Base-by-base conservation (phyloP, 106 monocot genomes). In the Cymbidium sinense region DNA sequence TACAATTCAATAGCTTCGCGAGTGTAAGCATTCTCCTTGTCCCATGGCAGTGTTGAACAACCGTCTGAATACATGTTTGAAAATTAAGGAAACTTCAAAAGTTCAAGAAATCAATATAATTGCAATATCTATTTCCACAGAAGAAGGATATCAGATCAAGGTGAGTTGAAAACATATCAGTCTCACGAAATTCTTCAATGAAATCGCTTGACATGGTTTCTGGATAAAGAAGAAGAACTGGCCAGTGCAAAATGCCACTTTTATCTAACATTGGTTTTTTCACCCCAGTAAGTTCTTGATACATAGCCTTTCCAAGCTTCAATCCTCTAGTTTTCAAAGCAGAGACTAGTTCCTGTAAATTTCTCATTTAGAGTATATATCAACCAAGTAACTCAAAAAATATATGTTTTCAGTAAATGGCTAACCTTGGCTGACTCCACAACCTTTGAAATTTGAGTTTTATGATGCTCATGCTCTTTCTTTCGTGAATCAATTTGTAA, bases 191-290 rank as follows among this genome's bases (percentile, higher is more conserved):
- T 67, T 94, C 92, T 80, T 98, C 92, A n/a, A 98, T 88, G 37
- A 98, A 94, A 86, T 98, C 98, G 85, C 94, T 94, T 21, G 90
- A 88, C 94, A 98, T 94, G 64, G 84, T 88, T 80, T 98, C 98
- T 30, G 98, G 90, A 85, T 98, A 98, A 76, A 98, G 98, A 76
- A 98, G 86, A 82, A 98, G 90, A 61, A 98, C 94, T 4, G 98
- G 94, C 98, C 98, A 98, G 78, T 94, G 98, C 81, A 98, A 82
- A 70, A 94, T 74, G 12, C 80, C 78, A 34, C 74, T 86, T 76
- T 79, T 80, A 83, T 92, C 98, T 23, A 98, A 79, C 21, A 43
- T 61, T 44, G 92, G 92, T 78, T 90, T 98, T 55, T 81, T 85
- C 58, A 87, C 28, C 43, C 94, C 98, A 67, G 90, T 90, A 13